Conservation (phyloP, 352 stramenopile species). For the Globisporangium cylindrosporum region DNA sequence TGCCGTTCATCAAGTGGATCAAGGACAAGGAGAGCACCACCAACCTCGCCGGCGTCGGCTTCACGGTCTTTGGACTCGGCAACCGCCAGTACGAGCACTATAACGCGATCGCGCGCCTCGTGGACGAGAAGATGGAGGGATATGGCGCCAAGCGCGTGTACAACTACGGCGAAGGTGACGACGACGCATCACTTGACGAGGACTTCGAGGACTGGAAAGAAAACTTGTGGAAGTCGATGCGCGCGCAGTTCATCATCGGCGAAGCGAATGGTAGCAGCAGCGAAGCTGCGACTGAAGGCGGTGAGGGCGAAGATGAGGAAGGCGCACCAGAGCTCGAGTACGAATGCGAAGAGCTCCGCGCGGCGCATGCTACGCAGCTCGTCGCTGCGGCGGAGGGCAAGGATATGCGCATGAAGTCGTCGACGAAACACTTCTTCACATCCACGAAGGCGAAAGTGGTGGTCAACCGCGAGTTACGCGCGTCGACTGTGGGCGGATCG, state of each 20-base stretch:
- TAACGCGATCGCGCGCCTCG: conserved; percentile 94
- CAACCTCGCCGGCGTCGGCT: conserved; percentile 73
- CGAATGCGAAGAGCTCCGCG: conserved; percentile 42
- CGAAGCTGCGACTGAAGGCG: neutral
- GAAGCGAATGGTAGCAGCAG: conserved; percentile 22
- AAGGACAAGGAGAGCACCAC: conserved; percentile 60
- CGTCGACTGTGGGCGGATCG: conserved; percentile 67
- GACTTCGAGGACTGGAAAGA: conserved; percentile 96
- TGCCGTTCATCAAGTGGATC: conserved; percentile 91
- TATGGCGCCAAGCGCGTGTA: conserved; percentile 86
- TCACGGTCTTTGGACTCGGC: conserved; percentile 96
- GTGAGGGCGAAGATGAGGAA: conserved; percentile 18
- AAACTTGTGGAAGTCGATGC: conserved; percentile 80
- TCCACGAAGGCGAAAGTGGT: conserved; percentile 79
- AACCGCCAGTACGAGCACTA: conserved; percentile 99
- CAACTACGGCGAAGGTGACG: conserved; percentile 94
- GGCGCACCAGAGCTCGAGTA: conserved; percentile 61
- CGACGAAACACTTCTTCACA: conserved; percentile 91
- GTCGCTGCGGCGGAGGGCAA: conserved; percentile 11
- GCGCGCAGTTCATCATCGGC: conserved; percentile 54
- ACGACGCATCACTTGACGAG: conserved; percentile 93
- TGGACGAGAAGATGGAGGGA: conserved; percentile 86
- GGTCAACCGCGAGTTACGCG: conserved; percentile 90
- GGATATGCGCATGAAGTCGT: conserved; percentile 59
- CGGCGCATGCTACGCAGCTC: conserved; percentile 17